Base-by-base conservation (phyloP, 768 basidiomycete species). In the Mycena amicta region DNA sequence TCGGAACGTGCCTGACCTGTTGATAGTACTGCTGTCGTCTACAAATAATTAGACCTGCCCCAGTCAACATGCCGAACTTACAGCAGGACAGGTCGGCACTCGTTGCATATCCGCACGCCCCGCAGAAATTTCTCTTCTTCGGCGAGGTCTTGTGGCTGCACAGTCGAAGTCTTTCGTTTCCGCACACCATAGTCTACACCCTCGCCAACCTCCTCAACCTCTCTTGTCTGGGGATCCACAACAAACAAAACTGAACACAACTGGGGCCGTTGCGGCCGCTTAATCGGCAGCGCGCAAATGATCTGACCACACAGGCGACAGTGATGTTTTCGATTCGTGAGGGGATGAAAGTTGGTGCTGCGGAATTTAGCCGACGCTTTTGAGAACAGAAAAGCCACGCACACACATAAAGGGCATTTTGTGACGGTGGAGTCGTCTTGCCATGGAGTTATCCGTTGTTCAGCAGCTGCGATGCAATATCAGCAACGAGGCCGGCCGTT, bases 381-480 rank as follows among this genome's bases (percentile, higher is more conserved):
- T 18, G 12, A 25, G 27, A 20, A 22, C 20, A 16, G 31, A 41
- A 0, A 37, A 33, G 30, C 20, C 15, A 75, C 85, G 71, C 71
- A 92, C 93, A 68, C 71, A 84, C 96, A 99, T 60, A 96, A 75
- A 1, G 93, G 89, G 75, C 96, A 99, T 59, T 87, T 86, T 45
- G 81, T 83, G 1, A 87, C 93, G 3, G 77, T 66, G 1, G 83
- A 77, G 68, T 98, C 96, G 39, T 90, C 86, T 70, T 97, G 86
- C 96, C 96, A 99, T 4, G 93, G 93, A 2, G 97, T 94, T 64
- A 99, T 95, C 43, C 83, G 79, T 72, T 96, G 95, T 72, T 99
- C 96, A 3, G 87, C 88, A 53, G 82, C 89, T 91, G 33, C 33
- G 18, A 18, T 37, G 11, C 22, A 45, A 25, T 20, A 23, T 29